A percentile compares a stretch with the other conserved stretches of the same genome.
phyloP scores from a whole-genome alignment of 257 asterid species.

The Petunia axillaris region DNA sequence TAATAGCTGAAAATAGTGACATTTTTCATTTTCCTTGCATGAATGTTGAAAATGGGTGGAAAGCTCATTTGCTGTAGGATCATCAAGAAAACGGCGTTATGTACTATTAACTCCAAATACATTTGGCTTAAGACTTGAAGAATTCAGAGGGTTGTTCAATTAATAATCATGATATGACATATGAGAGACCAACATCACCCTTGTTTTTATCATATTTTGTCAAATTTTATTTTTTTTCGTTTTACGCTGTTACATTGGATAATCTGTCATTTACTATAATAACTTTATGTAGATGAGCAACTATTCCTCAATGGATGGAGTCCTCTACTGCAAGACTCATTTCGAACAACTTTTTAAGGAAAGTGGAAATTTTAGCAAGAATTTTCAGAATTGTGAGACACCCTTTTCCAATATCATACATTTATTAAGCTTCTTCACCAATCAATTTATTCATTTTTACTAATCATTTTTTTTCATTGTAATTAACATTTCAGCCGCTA shows the following conservation, averaged over 20 bases:
- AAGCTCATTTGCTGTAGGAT: too few species aligned
- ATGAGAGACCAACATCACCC: neutral
- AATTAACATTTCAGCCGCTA: slow-evolving; percentile 2
- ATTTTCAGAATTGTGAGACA: slow-evolving; percentile 31
- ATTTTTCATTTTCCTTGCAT: too few species aligned
- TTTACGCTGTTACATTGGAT: neutral
- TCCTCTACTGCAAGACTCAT: slow-evolving; percentile 41
- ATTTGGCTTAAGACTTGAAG: too few species aligned
- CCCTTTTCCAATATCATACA: neutral
- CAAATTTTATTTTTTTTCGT: neutral
- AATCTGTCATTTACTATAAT: neutral
- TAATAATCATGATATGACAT: neutral
- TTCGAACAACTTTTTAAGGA: slow-evolving; percentile 40
- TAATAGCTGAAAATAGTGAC: too few species aligned
- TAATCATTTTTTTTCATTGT: neutral
- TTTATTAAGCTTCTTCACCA: neutral
- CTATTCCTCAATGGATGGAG: slow-evolving; percentile 68
- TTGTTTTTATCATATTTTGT: neutral
- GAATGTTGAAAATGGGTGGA: too few species aligned
- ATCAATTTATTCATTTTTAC: neutral
- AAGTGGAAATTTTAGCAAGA: slow-evolving; percentile 40
- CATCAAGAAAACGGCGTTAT: too few species aligned
- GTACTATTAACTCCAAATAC: too few species aligned
- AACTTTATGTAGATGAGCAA: slow-evolving; percentile 50
- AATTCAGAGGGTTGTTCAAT: neutral